phyloP scores from a whole-genome alignment of 352 stramenopile species.

The Phytophthora podocarpi region DNA sequence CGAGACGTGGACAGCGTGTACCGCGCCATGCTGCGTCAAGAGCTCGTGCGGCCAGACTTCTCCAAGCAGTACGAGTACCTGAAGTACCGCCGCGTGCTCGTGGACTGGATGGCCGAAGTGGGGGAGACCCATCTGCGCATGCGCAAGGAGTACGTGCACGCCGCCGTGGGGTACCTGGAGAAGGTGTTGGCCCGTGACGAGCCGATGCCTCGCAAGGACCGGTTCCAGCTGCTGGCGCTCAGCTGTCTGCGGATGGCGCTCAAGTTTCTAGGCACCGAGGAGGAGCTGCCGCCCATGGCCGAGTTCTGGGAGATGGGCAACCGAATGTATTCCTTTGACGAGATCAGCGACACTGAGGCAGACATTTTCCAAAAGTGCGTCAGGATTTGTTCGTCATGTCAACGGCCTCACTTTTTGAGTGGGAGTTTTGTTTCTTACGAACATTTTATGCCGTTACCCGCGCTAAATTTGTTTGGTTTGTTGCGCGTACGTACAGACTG shows the following conservation, averaged over 20 bases:
- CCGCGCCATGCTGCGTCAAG: slow-evolving; percentile 77
- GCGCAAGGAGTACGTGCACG: slow-evolving; percentile 82
- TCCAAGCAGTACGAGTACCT: slow-evolving; percentile 81
- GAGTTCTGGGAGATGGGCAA: slow-evolving; percentile 90
- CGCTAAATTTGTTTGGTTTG: slow-evolving; percentile 34
- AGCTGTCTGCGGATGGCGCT: slow-evolving; percentile 80
- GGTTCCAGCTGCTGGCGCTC: slow-evolving; percentile 83
- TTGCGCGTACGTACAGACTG: slow-evolving; percentile 48
- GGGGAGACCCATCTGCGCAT: slow-evolving; percentile 82
- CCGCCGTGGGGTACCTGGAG: slow-evolving; percentile 84
- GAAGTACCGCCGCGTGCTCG: slow-evolving; percentile 81
- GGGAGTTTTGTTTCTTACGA: slow-evolving; percentile 7
- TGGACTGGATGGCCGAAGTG: slow-evolving; percentile 89
- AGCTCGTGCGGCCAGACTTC: slow-evolving; percentile 73
- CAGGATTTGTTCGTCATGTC: slow-evolving; percentile 18
- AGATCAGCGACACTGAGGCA: slow-evolving; percentile 81
- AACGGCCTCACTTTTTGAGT: slow-evolving; percentile 11
- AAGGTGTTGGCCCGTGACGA: slow-evolving; percentile 54
- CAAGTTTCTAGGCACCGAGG: slow-evolving; percentile 82
- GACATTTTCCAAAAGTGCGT: slow-evolving; percentile 51
- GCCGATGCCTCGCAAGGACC: slow-evolving; percentile 66
- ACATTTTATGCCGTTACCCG: slow-evolving; percentile 3
- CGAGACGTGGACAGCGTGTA: slow-evolving; percentile 75
- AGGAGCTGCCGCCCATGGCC: slow-evolving; percentile 78
- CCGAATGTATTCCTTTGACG: slow-evolving; percentile 82